These are phyloP conservation scores for Elongisporangium anandrum DNA, from an alignment of 352 stramenopile genomes.

Conservation along the genomic window DNA sequence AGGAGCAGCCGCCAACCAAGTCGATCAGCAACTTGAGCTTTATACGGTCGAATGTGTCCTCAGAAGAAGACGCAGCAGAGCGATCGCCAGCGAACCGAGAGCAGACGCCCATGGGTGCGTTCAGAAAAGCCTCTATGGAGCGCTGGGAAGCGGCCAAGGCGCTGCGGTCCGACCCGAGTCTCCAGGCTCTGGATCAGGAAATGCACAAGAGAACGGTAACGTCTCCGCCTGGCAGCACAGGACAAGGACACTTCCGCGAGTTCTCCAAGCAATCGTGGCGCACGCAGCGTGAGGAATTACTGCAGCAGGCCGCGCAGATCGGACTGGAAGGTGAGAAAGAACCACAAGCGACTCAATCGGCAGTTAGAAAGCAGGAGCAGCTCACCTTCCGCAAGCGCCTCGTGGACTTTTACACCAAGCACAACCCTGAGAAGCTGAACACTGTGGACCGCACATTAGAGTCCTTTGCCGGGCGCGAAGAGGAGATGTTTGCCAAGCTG, in stretches of 20 bases:
- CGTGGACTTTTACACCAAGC: conserved; percentile 59
- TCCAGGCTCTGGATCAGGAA: conserved; percentile 32
- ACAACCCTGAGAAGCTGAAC: conserved; percentile 57
- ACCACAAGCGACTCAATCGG: not conserved
- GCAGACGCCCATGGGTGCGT: conserved; percentile 28
- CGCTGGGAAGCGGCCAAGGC: conserved; percentile 40
- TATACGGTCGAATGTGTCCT: not conserved
- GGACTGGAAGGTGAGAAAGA: conserved; percentile 4
- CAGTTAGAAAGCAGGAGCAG: conserved; percentile 3
- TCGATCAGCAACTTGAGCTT: not conserved
- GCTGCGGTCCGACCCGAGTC: conserved; percentile 39
- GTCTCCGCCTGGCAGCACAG: not conserved
- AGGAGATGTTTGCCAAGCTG: conserved; percentile 68
- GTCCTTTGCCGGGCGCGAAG: conserved; percentile 48
- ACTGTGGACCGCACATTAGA: conserved; percentile 53
- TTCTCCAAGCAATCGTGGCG: conserved; percentile 64
- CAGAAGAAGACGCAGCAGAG: not conserved
- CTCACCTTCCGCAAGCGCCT: conserved; percentile 31
- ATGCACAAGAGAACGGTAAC: conserved; percentile 10
- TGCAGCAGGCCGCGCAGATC: conserved; percentile 23
- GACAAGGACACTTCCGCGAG: conserved; percentile 30
- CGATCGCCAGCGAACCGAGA: not conserved
- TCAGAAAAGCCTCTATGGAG: conserved; percentile 35
- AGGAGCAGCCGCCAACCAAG: not conserved
- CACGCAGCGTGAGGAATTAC: conserved; percentile 41